Conservation (phyloP, 1,139 yeast genomes). For the Nakaseomyces sp. region DNA sequence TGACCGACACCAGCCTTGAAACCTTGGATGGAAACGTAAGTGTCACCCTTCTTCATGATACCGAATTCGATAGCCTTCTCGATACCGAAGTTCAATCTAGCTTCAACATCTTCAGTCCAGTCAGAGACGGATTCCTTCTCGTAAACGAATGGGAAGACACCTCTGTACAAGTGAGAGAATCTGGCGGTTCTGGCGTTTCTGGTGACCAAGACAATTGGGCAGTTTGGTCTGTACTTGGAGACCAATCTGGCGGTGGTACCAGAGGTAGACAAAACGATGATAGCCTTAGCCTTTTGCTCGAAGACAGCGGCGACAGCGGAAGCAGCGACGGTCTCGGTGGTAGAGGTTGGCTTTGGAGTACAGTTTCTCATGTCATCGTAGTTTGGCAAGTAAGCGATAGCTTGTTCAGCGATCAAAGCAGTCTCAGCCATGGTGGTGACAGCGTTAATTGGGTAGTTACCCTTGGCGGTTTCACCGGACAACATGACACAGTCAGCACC, state of each 20-base stretch:
- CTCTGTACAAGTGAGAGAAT: conserved; percentile 93
- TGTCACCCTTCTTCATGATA: conserved; percentile 78
- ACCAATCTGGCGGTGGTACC: conserved; percentile 94
- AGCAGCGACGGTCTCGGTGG: conserved; percentile 94
- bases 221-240: conserved; percentile 94
- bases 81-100: conserved; percentile 90
- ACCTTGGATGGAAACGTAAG: conserved; percentile 93
- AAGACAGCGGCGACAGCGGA: conserved; percentile 94
- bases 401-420: conserved; percentile 92
- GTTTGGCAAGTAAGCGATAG: conserved; percentile 80
- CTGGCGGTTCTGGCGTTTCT: conserved; percentile 91
- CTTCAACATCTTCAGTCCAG: conserved; percentile 97
- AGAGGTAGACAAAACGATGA: conserved; percentile 88
- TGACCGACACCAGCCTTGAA: conserved; percentile 99
- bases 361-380: conserved; percentile 84
- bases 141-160: conserved; percentile 95
- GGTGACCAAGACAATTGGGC: conserved; percentile 97
- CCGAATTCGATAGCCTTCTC: conserved; percentile 83
- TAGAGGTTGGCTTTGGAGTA: conserved; percentile 82
- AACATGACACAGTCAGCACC: conserved; percentile 99
- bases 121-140: conserved; percentile 55
- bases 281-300: conserved; percentile 95
- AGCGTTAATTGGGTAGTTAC: conserved; percentile 94
- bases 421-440: conserved; percentile 99
- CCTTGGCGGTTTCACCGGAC: conserved; percentile 99